These are phyloP conservation scores for Talaromyces nanjingensis DNA, from an alignment of 495 filamentous ascomycete genomes.

Conservation along the genomic window DNA sequence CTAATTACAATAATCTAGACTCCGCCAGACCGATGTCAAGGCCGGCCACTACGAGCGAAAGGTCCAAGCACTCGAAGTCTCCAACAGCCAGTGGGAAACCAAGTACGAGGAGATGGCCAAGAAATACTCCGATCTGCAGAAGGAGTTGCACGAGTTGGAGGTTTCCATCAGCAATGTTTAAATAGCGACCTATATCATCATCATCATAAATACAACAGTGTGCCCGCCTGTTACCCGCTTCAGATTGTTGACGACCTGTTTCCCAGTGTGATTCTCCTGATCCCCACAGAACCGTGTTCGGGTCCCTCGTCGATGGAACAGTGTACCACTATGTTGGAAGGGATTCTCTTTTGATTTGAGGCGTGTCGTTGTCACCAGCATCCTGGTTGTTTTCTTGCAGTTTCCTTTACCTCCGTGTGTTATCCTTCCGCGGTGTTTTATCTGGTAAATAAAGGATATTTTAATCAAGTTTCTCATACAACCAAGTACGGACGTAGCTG, in stretches of 20 bases:
- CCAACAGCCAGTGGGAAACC: slow-evolving; percentile 84
- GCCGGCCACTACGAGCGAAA: slow-evolving; percentile 99
- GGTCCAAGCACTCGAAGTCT: slow-evolving; percentile 86
- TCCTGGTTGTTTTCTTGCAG: slow-evolving; percentile 3
- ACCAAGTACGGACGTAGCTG: slow-evolving; percentile 9
- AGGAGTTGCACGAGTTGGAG: slow-evolving; percentile 86
- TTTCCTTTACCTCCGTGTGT: background rate
- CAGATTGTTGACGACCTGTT: slow-evolving; percentile 2
- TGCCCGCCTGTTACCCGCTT: slow-evolving; percentile 2
- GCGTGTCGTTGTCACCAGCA: background rate
- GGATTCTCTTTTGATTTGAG: background rate
- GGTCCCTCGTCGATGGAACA: slow-evolving; percentile 2
- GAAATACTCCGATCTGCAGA: slow-evolving; percentile 78
- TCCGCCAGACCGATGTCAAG: slow-evolving; percentile 98
- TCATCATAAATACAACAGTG: slow-evolving; percentile 8
- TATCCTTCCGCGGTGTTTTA: slow-evolving; percentile 6
- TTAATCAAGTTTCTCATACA: background rate
- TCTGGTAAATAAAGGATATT: slow-evolving; percentile 9
- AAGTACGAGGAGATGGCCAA: slow-evolving; percentile 95
- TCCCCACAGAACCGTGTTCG: no score
- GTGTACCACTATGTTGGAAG: slow-evolving; percentile 2
- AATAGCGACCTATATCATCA: slow-evolving; percentile 16
- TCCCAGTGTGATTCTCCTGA: background rate
- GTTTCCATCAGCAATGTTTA: slow-evolving; percentile 86
- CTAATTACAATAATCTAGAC: slow-evolving; percentile 46